Conservation (phyloP, 2,329 filamentous ascomycete species). For the Madurella mycetomatis region DNA sequence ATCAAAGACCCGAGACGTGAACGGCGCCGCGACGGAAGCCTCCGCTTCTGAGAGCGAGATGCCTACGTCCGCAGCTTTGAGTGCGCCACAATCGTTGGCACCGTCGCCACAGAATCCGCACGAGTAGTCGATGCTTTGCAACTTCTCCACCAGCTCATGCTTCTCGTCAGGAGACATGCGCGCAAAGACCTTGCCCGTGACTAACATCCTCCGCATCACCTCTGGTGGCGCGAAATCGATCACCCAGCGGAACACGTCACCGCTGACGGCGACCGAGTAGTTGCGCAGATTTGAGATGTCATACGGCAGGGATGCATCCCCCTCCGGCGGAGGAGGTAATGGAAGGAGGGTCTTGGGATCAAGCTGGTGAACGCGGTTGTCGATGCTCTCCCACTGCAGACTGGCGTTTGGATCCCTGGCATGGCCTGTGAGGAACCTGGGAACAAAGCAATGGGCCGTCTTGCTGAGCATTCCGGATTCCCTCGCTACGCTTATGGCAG, state of each 20-base stretch:
- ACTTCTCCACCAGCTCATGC: constrained; percentile 92
- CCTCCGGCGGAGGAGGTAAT: constrained; percentile 54
- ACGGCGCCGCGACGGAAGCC: constrained; percentile 95
- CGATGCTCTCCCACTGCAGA: constrained; percentile 90
- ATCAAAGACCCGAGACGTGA: constrained; percentile 92
- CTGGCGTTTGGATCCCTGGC: constrained; percentile 67
- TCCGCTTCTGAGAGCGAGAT: constrained; percentile 97
- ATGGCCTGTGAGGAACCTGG: constrained; percentile 79
- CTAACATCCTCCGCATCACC: constrained; percentile 78
- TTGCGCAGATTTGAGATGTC: constrained; percentile 76
- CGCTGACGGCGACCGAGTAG: constrained; percentile 84
- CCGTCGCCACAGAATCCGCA: constrained; percentile 96
- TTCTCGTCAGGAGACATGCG: constrained; percentile 99
- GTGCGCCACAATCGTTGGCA: constrained; percentile 92
- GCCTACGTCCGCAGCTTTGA: constrained; percentile 95
- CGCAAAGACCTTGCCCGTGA: constrained; percentile 88
- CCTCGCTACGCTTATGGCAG: constrained; percentile 89
- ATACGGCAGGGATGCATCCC: constrained; percentile 79
- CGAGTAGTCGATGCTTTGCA: constrained; percentile 93
- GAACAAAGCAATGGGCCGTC: constrained; percentile 85
- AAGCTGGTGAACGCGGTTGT: constrained; percentile 72
- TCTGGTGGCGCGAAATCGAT: constrained; percentile 84
- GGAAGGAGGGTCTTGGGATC: constrained; percentile 70
- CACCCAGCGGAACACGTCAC: constrained; percentile 95
- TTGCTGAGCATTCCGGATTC: constrained; percentile 81